phyloP scores from a whole-genome alignment of 768 basidiomycete genomes.

The Exsudoporus frostii region DNA sequence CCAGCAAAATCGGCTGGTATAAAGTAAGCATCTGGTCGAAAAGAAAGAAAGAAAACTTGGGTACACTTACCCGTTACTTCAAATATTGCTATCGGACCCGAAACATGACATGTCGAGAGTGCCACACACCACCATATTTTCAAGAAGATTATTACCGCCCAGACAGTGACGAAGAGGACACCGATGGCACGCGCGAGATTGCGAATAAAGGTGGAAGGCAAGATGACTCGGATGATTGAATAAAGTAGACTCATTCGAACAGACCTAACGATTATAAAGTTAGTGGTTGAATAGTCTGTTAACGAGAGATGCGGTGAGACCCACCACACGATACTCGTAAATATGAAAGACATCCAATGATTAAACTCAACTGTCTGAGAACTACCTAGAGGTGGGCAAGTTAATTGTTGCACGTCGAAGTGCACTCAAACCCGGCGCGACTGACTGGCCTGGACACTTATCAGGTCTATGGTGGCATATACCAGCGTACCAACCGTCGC shows the following conservation, averaged over 20 bases:
- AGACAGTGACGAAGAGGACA: constrained; percentile 5
- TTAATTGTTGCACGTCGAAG: not conserved
- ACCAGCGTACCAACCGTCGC: not conserved
- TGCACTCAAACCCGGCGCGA: not conserved
- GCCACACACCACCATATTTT: not conserved
- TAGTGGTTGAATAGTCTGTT: not conserved
- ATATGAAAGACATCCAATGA: not conserved
- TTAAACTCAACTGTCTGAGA: not conserved
- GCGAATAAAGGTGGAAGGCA: not conserved
- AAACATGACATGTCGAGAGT: not conserved
- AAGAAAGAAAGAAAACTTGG: not conserved
- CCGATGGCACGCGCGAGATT: not conserved
- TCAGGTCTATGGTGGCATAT: not conserved
- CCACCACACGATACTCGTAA: constrained; percentile 6
- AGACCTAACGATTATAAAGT: not conserved
- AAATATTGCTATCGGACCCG: not conserved
- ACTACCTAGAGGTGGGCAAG: not conserved
- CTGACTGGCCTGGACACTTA: not conserved
- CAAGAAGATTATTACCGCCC: not conserved
- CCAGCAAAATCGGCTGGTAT: not conserved
- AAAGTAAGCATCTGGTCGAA: not conserved
- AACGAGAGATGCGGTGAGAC: not conserved
- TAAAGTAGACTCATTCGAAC: constrained; percentile 11
- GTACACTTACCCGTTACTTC: constrained; percentile 4
- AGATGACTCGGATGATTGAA: constrained; percentile 12